Percentiles rank a stretch among this genome's conserved stretches.
These are phyloP conservation scores for Spongospora subterranea DNA, from an alignment of 208 protist genomes.

Conservation along the genomic window DNA sequence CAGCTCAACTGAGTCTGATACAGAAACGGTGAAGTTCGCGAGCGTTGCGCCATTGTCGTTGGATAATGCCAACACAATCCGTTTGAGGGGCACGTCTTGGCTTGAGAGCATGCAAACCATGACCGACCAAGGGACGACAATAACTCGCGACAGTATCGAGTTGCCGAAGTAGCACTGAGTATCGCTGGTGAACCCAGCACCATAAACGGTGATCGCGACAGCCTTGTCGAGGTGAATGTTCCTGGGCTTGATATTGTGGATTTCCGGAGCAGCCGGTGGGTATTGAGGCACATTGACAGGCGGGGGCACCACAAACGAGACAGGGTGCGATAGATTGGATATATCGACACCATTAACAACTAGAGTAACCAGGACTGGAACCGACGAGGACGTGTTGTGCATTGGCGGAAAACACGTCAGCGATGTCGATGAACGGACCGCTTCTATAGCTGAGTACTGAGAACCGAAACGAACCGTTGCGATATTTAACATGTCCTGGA, in stretches of 20 bases:
- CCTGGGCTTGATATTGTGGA: neutral
- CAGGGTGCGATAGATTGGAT: too few species aligned
- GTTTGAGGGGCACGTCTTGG: neutral
- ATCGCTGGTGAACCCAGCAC: neutral
- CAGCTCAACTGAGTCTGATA: too few species aligned
- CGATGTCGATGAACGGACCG: neutral
- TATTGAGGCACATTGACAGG: too few species aligned
- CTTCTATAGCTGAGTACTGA: neutral
- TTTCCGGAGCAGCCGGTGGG: neutral
- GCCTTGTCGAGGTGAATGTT: neutral
- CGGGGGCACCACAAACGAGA: too few species aligned
- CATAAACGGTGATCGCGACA: neutral
- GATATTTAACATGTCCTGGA: neutral
- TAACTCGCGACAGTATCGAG: neutral
- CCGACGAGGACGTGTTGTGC: neutral
- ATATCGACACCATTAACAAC: neutral
- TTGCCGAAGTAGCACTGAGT: neutral
- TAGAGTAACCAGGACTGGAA: neutral
- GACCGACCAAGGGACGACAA: neutral
- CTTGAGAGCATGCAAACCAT: neutral
- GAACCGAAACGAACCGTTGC: neutral
- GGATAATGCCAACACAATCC: too few species aligned
- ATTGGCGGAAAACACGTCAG: neutral
- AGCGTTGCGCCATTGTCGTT: too few species aligned
- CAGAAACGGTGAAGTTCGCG: too few species aligned